phyloP scores from a whole-genome alignment of 306 rosid genomes.

The Glycine latifolia region DNA sequence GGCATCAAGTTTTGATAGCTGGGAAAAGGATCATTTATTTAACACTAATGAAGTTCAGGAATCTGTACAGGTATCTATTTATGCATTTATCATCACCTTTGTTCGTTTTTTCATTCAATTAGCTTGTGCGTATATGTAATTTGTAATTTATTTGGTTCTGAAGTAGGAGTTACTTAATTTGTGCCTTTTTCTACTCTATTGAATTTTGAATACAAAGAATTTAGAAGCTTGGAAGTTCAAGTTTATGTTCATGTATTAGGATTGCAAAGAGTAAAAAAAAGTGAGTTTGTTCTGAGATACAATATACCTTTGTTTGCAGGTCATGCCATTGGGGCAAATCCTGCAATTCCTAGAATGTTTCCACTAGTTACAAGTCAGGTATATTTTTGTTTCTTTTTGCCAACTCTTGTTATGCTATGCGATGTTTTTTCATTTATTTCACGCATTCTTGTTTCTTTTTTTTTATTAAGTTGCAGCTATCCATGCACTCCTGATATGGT shows the following conservation, averaged over 20 bases:
- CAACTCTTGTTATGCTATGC: not conserved
- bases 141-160: too few species aligned
- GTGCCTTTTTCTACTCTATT: too few species aligned
- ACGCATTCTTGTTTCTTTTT: constrained; percentile 17
- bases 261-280: constrained; percentile 28
- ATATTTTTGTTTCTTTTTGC: constrained; percentile 40
- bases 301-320: constrained; percentile 61
- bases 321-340: constrained; percentile 77
- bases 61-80: too few species aligned
- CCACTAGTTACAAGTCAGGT: constrained; percentile 86
- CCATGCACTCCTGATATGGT: not conserved
- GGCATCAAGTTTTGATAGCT: too few species aligned
- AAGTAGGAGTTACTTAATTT: too few species aligned
- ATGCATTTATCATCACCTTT: too few species aligned
- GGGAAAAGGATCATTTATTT: too few species aligned
- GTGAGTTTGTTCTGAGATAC: constrained; percentile 28
- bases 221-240: too few species aligned
- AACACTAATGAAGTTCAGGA: too few species aligned
- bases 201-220: too few species aligned
- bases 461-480: constrained; percentile 59
- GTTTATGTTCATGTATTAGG: constrained; percentile 20
- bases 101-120: too few species aligned
- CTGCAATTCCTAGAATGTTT: constrained; percentile 85
- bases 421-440: constrained; percentile 21
- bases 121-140: too few species aligned